Base-by-base conservation (phyloP, 352 stramenopile species). In the Phytophthora meadii region DNA sequence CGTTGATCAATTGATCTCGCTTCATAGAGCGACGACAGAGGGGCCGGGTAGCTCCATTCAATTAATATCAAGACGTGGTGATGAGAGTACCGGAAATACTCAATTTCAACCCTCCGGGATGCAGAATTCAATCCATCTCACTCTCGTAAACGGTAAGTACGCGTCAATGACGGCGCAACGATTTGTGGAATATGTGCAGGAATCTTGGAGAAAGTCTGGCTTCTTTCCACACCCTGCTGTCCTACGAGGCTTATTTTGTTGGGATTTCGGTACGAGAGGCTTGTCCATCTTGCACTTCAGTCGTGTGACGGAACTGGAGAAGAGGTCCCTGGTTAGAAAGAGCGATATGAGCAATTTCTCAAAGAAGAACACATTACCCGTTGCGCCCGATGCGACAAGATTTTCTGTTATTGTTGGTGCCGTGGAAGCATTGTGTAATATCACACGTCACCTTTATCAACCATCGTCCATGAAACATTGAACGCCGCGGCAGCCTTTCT, bases 291-390 rank as follows among this genome's bases (percentile, higher is more conserved):
- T 54, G 14, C 41, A 66, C 15, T 54, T 61, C 30, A 27, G 0
- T 9, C 48, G 58, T n/a, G 11, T 55, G 1, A 22, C 49, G 3
- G 28, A 56, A 10, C 0, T 30, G 5, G 46, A 64, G 30, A 47
- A 58, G 27, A 27, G 53, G 3, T 5, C 5, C 1, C 11, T 11
- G 0, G 28, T 44, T 7, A 7, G 19, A 24, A 4, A 8, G 3
- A 42, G 8, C 11, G 53, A 64, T n/a, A 64, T 69, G 46, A 64
- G 25, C n/a, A 56, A 59, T 48, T 64, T 69, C 14, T 64, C 61
- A 2, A 57, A 15, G 37, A 59, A 69, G 40, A 64, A 69, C 25
- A n/a, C 24, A 0, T 15, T 57, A 3, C 54, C 22, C 10, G 15
- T 42, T 14, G 8, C 12, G 1, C 30, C 12, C n/a, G 17, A 44